Conservation (phyloP, 139 green algal genomes). For the Chlamydomonas sp. region DNA sequence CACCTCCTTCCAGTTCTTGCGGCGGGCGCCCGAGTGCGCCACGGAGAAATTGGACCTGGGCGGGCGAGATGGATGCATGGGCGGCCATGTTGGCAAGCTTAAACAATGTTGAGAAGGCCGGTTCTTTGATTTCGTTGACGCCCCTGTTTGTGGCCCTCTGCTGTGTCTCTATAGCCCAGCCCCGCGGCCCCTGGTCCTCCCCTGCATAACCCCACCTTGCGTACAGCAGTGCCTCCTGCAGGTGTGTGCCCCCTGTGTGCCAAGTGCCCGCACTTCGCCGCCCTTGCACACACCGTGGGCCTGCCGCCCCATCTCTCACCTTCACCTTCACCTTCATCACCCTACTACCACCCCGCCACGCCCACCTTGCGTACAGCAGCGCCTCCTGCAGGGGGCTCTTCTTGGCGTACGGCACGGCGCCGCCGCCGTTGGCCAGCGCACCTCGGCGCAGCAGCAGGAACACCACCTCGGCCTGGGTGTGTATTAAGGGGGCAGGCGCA, state of each 20-base stretch:
- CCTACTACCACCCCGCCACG: too few relatives aligned
- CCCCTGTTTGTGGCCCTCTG: too few relatives aligned
- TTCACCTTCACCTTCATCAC: too few relatives aligned
- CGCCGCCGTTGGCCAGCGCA: conserved; percentile 1
- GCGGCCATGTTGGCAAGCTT: not conserved
- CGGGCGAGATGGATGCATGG: not conserved
- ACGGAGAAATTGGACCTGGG: not conserved
- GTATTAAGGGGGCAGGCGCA: too few relatives aligned
- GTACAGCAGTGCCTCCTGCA: conserved; percentile 24
- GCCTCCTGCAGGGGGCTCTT: conserved; percentile 29
- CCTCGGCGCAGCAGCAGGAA: conserved; percentile 23
- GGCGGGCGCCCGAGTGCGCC: not conserved
- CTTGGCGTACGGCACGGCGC: conserved; percentile 1
- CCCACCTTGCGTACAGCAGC: not conserved
- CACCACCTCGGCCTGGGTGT: not conserved
- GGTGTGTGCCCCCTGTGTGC: not conserved
- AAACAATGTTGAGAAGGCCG: too few relatives aligned
- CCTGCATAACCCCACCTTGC: too few relatives aligned
- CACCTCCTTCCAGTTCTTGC: conserved; percentile 24
- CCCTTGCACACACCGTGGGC: too few relatives aligned
- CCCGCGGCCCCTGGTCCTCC: too few relatives aligned
- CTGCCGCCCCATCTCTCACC: too few relatives aligned
- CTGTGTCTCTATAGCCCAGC: too few relatives aligned
- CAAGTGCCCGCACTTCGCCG: too few relatives aligned
- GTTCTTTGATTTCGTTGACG: not conserved